Evolutionary conservation across 495 filamentous ascomycete species (phyloP).

Genomic region (Aspergillus homomorphus): DNA sequence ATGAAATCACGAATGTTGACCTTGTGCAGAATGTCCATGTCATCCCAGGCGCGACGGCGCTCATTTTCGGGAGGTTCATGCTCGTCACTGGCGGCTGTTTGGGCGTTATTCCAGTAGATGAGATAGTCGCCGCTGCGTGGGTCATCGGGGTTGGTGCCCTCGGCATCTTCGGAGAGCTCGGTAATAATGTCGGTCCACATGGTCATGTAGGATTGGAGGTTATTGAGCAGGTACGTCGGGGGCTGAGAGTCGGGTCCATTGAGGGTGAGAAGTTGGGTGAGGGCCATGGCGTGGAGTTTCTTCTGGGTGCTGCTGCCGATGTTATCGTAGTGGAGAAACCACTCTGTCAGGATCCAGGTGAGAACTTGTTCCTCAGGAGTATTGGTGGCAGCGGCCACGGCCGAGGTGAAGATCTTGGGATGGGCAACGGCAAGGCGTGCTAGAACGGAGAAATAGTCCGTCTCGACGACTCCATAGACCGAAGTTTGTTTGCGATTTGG

Average conservation of each 20-base stretch:
- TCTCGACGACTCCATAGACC: conserved; percentile 67
- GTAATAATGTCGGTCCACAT: conserved; percentile 67
- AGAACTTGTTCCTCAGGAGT: conserved; percentile 51
- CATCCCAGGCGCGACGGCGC: conserved; percentile 52
- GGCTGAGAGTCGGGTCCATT: conserved; percentile 47
- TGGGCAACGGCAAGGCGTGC: conserved; percentile 72
- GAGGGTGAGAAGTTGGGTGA: conserved; percentile 75
- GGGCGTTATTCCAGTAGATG: conserved; percentile 48
- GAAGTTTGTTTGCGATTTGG: conserved; percentile 61
- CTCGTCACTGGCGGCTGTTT: conserved; percentile 31
- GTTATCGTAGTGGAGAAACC: conserved; percentile 84
- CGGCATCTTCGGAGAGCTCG: conserved; percentile 52
- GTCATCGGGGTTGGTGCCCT: conserved; percentile 38
- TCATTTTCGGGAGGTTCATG: conserved; percentile 64
- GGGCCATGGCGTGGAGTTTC: conserved; percentile 78
- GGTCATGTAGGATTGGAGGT: conserved; percentile 64
- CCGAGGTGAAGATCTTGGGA: conserved; percentile 60
- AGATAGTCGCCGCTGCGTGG: conserved; percentile 43
- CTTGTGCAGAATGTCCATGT: conserved; percentile 66
- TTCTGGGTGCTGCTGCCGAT: conserved; percentile 69
- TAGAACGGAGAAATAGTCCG: conserved; percentile 80
- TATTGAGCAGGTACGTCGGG: conserved; percentile 53
- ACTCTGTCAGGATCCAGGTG: conserved; percentile 76
- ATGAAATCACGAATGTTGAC: conserved; percentile 70
- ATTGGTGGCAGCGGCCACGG: conserved; percentile 39